Evolutionary conservation across 257 asterid genomes (phyloP), one percentile per base, ranked within the genome.

Genomic region (Primulina huaijiensis): DNA sequence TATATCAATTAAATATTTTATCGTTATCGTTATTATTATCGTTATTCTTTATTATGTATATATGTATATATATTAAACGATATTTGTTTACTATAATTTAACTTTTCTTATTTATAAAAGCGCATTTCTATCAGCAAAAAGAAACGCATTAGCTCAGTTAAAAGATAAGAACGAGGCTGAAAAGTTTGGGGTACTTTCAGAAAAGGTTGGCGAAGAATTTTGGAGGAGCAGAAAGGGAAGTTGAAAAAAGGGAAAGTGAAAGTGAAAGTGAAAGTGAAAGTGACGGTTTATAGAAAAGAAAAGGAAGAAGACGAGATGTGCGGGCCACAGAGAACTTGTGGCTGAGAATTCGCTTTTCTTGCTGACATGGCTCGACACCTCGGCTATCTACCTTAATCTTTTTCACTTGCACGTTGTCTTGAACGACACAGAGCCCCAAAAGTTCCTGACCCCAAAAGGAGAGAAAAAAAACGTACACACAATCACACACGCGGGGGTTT

Each of bases 281-380:
- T 37, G 33, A 0, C 25, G 25, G 25, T 23, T 23, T 23, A 23
- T 23, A 27, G 40, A 7, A 34, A 34, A 34, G 38, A 7, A 6
- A 46, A 46, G 14, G 19, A 0, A n/a, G 19, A n/a, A 14, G 19
- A 53, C 63, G 33, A 59, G 63, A 74, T 68, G 72, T 71, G 43
- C 31, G 70, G 50, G 81, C 87, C 85, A 83, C 85, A 80, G 3
- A 80, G 31, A 78, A 83, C 78, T 83, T 78, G 85, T 80, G 88
- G 88, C 66, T 74, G 62, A 69, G 72, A 17, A 35, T 33, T 59
- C 7, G n/a, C 72, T 65, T 62, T 77, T 25, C 43, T 33, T 37
- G 77, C 79, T 72, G 79, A 77, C 80, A 74, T 79, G 84, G 70
- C 65, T n/a, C 21, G 37, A 23, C 67, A 37, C 67, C 10, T 40